Evolutionary conservation across 345 rosid genomes (phyloP).

Genomic region (Salix exigua): DNA sequence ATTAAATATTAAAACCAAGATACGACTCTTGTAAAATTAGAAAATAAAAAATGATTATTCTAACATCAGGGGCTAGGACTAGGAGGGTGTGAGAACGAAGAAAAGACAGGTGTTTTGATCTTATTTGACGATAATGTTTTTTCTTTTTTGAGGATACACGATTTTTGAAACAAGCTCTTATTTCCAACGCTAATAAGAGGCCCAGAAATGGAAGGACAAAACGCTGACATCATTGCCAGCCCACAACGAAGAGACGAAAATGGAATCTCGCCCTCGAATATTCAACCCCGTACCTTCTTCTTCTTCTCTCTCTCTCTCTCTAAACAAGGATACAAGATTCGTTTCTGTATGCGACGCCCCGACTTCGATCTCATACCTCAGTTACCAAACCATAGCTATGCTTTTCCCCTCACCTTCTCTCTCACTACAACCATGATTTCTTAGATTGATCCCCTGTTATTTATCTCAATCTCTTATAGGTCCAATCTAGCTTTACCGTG

Average conservation of each 20-base stretch:
- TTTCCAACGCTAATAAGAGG: too few relatives aligned
- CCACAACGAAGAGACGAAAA: slow-evolving; percentile 31
- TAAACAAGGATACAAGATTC: slow-evolving; percentile 40
- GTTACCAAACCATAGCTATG: neutral
- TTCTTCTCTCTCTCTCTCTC: slow-evolving; percentile 12
- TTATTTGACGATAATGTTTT: too few relatives aligned
- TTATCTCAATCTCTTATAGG: neutral
- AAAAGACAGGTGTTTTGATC: too few relatives aligned
- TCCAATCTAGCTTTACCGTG: neutral
- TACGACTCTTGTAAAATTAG: too few relatives aligned
- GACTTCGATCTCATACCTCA: slow-evolving; percentile 37
- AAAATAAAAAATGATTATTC: too few relatives aligned
- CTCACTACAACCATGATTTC: neutral
- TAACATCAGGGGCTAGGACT: too few relatives aligned
- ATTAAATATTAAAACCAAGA: too few relatives aligned
- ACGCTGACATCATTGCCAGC: slow-evolving; percentile 38
- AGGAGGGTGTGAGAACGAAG: too few relatives aligned
- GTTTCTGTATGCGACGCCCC: slow-evolving; percentile 73
- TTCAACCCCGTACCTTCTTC: slow-evolving; percentile 29
- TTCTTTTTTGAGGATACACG: too few relatives aligned
- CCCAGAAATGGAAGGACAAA: neutral
- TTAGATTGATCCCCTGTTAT: neutral
- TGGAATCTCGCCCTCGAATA: slow-evolving; percentile 43
- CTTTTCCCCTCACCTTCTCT: slow-evolving; percentile 1
- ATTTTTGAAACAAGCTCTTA: too few relatives aligned